phyloP scores from a whole-genome alignment of 331 rosid genomes.

The Rhamnella rubrinervis region DNA sequence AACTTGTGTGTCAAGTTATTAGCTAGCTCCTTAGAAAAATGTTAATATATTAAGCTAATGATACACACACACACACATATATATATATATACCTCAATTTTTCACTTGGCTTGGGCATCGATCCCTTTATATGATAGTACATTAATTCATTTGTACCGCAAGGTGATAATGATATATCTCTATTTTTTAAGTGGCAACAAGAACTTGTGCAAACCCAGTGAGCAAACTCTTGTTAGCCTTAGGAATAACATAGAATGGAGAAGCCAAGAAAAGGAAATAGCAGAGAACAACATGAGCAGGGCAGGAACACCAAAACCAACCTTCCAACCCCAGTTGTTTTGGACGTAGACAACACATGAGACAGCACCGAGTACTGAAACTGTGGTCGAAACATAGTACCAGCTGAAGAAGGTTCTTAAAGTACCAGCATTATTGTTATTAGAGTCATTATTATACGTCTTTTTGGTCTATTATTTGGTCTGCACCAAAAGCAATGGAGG shows the following conservation, averaged over 20 bases:
- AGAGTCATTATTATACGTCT: constrained; percentile 20
- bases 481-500: constrained; percentile 72
- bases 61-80: neutral
- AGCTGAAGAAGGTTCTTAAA: constrained; percentile 56
- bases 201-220: constrained; percentile 31
- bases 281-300: constrained; percentile 34
- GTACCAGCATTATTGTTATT: constrained; percentile 37
- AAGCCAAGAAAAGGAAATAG: constrained; percentile 38
- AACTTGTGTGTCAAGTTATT: neutral
- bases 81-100: constrained; percentile 16
- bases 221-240: constrained; percentile 32
- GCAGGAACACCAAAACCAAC: constrained; percentile 46
- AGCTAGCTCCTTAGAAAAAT: neutral
- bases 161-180: constrained; percentile 23
- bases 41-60: too few relatives aligned
- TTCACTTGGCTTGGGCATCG: constrained; percentile 18
- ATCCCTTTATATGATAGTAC: neutral
- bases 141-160: neutral
- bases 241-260: constrained; percentile 36
- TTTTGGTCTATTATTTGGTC: constrained; percentile 44
- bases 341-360: constrained; percentile 43
- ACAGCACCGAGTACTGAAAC: constrained; percentile 43
- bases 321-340: constrained; percentile 48
- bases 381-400: constrained; percentile 57
- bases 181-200: constrained; percentile 38